Percentiles rank a stretch among this genome's conserved stretches.
phyloP scores from a whole-genome alignment of 2,329 filamentous ascomycete species.

The Zasmidium angulare region DNA sequence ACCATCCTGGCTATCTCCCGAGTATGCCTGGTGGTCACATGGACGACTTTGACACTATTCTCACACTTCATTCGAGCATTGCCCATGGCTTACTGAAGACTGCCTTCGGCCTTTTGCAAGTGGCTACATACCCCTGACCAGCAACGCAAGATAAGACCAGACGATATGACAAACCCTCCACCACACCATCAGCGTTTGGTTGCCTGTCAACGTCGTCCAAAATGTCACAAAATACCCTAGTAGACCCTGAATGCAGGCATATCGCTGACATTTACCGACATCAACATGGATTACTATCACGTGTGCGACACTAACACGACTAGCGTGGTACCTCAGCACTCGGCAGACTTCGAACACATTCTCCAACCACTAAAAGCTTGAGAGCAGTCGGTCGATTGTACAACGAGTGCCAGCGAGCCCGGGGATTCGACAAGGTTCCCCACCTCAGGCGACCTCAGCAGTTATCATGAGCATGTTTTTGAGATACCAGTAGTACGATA shows the following conservation, averaged over 20 bases:
- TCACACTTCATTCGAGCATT: no score
- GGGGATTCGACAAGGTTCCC: background rate
- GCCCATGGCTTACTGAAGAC: no score
- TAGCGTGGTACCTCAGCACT: background rate
- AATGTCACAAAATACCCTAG: background rate
- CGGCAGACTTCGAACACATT: background rate
- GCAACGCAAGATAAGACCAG: background rate
- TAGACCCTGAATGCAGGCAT: background rate
- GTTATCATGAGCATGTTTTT: no score
- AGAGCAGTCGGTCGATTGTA: background rate
- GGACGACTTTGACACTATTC: background rate
- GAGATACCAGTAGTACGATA: no score
- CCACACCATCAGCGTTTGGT: background rate
- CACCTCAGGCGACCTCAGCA: no score
- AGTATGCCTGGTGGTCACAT: background rate
- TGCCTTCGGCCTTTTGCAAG: no score
- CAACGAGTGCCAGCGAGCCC: background rate
- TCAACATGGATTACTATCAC: background rate
- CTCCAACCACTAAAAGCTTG: background rate
- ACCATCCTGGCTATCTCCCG: background rate
- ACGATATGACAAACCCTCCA: background rate
- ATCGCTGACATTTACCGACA: background rate
- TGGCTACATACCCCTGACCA: no score
- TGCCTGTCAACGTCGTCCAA: background rate
- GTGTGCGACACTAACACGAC: background rate